A percentile compares a stretch with the other conserved stretches of the same genome.
Conservation (phyloP, 2,329 filamentous ascomycete genomes). For the Talaromyces amestolkiae region DNA sequence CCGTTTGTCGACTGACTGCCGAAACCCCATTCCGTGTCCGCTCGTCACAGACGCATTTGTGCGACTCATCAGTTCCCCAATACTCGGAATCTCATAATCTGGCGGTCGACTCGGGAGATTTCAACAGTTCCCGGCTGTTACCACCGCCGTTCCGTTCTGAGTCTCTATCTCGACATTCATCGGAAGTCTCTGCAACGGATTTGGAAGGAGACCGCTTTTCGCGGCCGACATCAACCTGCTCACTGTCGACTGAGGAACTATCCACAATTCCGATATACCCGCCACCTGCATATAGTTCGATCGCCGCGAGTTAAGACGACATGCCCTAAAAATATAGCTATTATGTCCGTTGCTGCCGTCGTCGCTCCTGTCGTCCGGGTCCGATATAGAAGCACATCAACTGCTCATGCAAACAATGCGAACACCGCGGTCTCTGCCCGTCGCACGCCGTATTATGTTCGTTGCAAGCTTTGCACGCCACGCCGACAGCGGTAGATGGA, state of each 20-base stretch:
- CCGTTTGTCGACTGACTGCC: slow-evolving; percentile 17
- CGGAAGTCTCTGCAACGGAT: not conserved
- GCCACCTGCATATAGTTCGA: slow-evolving; percentile 15
- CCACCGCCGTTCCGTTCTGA: not conserved
- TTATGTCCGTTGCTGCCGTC: not conserved
- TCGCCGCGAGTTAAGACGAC: not conserved
- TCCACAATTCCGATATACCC: not conserved
- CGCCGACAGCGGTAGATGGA: not conserved
- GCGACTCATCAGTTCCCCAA: slow-evolving; percentile 12
- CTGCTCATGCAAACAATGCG: slow-evolving; percentile 19
- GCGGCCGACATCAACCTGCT: not conserved
- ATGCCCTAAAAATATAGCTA: not conserved
- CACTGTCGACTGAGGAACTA: not conserved
- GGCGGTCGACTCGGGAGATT: not conserved
- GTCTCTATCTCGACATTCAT: not conserved
- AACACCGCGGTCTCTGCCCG: slow-evolving; percentile 15
- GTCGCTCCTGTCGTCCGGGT: not conserved
- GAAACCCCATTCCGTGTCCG: slow-evolving; percentile 15
- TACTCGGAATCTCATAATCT: slow-evolving; percentile 12
- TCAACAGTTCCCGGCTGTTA: not conserved
- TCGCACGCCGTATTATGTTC: slow-evolving; percentile 13
- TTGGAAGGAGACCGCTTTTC: not conserved
- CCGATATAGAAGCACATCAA: slow-evolving; percentile 20
- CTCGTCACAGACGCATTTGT: slow-evolving; percentile 9
- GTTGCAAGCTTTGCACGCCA: slow-evolving; percentile 16